Evolutionary conservation across 306 rosid species (phyloP).

Genomic region (Cicer bijugum): DNA sequence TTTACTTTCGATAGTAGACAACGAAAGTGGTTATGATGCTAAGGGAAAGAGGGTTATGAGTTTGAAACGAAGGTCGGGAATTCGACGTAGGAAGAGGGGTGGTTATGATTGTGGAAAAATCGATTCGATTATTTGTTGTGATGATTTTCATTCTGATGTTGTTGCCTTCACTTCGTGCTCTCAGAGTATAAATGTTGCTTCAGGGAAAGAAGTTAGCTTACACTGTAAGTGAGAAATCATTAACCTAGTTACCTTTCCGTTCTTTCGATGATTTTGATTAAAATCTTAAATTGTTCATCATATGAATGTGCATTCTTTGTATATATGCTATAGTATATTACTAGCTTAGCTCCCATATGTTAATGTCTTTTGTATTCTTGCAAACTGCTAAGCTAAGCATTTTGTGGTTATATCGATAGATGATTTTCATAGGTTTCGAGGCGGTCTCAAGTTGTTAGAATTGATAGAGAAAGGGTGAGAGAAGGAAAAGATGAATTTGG

Average conservation of each 20-base stretch:
- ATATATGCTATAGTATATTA: neutral
- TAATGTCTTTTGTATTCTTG: neutral
- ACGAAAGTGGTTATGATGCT: constrained; percentile 58
- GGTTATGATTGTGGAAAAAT: constrained; percentile 51
- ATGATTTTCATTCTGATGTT: constrained; percentile 41
- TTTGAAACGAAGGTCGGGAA: constrained; percentile 62
- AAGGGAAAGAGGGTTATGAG: constrained; percentile 64
- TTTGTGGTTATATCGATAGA: constrained; percentile 23
- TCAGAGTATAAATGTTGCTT: constrained; percentile 29
- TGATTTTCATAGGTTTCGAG: neutral
- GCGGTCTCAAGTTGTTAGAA: neutral
- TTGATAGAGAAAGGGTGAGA: neutral
- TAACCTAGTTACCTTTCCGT: neutral
- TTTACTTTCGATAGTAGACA: constrained; percentile 52
- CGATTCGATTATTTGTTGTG: constrained; percentile 37
- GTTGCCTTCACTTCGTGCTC: constrained; percentile 31
- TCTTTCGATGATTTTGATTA: constrained; percentile 23
- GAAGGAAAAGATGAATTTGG: neutral
- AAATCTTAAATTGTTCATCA: constrained; percentile 10
- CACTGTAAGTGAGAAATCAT: constrained; percentile 46
- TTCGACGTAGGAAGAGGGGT: constrained; percentile 61
- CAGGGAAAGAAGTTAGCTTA: constrained; percentile 40
- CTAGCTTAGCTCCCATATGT: neutral
- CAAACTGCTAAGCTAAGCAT: neutral
- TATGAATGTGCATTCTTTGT: constrained; percentile 13